Percentiles rank a stretch among this genome's conserved stretches.
Evolutionary conservation across 2,329 filamentous ascomycete species (phyloP).

Genomic region (Colletotrichum eremochloae): DNA sequence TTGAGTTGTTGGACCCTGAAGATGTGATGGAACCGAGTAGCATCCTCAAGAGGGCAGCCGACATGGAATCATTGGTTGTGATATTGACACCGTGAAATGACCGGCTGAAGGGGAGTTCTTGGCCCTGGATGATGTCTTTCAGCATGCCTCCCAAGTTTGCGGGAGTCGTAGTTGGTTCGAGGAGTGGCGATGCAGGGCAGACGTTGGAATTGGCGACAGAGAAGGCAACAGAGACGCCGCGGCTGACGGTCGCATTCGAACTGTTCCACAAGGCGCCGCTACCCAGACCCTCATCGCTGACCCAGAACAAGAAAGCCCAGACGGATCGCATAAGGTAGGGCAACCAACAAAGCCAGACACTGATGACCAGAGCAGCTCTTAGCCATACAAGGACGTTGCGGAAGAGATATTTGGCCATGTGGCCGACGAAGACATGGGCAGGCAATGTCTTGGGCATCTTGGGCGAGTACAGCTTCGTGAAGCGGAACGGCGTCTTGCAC

Average conservation of each 20-base stretch:
- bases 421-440: conserved; percentile 81
- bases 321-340: conserved; percentile 92
- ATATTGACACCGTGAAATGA: conserved; percentile 50
- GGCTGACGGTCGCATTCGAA: conserved; percentile 36
- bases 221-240: conserved; percentile 35
- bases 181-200: conserved; percentile 54
- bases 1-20: conserved; percentile 42
- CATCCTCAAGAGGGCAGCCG: conserved; percentile 50
- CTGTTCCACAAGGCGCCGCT: conserved; percentile 46
- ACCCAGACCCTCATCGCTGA: conserved; percentile 81
- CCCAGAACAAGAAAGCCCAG: conserved; percentile 95
- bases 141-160: conserved; percentile 51
- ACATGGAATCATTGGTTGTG: conserved; percentile 50
- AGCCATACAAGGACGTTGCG: conserved; percentile 82
- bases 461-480: conserved; percentile 96
- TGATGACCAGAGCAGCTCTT: conserved; percentile 81
- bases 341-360: conserved; percentile 90
- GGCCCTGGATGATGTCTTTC: conserved; percentile 49
- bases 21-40: conserved; percentile 47
- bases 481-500: conserved; percentile 97
- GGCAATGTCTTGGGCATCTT: conserved; percentile 92
- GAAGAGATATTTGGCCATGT: conserved; percentile 80
- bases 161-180: conserved; percentile 47
- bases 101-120: conserved; percentile 48
- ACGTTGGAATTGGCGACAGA: conserved; percentile 46